Base-by-base conservation (phyloP, 2,329 filamentous ascomycete species). In the Endoconidiophora laricicola region DNA sequence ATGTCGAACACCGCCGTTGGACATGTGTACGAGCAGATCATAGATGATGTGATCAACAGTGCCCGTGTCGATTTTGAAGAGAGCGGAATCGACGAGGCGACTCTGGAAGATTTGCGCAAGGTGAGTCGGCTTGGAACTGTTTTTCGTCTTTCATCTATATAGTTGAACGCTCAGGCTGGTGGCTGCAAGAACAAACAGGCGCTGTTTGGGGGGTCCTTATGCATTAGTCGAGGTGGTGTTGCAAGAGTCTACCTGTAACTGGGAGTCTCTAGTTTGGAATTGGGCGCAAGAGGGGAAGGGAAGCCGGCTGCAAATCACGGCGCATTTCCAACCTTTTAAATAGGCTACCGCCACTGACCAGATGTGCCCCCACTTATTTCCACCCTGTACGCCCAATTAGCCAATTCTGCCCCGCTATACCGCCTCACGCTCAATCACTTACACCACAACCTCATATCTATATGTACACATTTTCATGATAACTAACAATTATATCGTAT, bases 41-140 rank as follows among this genome's bases (percentile, higher is more conserved):
- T 84, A 62, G 72, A 81, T 55, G 86, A 91, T 68, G 87, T 98
- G 63, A 86, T 96, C 66, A 82, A 90, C 59, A 83, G 84, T 57
- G 95, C 90, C 61, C 78, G 85, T 61, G 84, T 90, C 61, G 91
- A 96, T 67, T 96, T 98, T 63, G 91, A 98, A 65, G 91, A 98
- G 68, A 86, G 83, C 58, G 91, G 91, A 59, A 83, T 96, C 56
- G 86, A 94, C 59, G 83, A 90, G 64, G 72, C 77, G 58, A 90
- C 90, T 47, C 70, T 98, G 60, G 79, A 90, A 57, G 86, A 94
- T 64, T 71, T 98, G 72, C 81, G 81, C 66, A 75, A 81, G 78
- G 90, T 96, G 72, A 75, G 84, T 70, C 20, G 24, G 22, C 10
- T 5, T 43, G 6, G 18, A 22, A 14, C 38, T 37, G 16, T 37